phyloP scores from a whole-genome alignment of 805 yeast species.

The Candida arabinofermentans region DNA sequence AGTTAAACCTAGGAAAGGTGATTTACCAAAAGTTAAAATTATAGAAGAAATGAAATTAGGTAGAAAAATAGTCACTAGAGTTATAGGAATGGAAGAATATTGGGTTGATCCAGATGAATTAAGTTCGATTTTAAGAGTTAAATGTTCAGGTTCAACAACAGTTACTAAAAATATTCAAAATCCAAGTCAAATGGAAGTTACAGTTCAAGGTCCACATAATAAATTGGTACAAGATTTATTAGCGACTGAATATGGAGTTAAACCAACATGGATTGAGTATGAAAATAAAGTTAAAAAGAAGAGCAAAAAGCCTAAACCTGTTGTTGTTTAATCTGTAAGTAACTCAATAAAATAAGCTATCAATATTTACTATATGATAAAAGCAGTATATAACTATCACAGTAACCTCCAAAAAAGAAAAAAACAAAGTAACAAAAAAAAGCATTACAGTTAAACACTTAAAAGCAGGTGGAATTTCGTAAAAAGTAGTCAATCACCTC shows the following conservation, averaged over 20 bases:
- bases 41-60: slow-evolving; percentile 77
- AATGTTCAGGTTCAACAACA: slow-evolving; percentile 88
- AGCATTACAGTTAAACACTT: too few species aligned
- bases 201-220: slow-evolving; percentile 90
- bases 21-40: slow-evolving; percentile 61
- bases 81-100: slow-evolving; percentile 66
- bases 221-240: slow-evolving; percentile 56
- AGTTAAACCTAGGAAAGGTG: slow-evolving; percentile 52
- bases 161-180: slow-evolving; percentile 55
- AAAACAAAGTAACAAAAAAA: too few species aligned
- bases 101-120: slow-evolving; percentile 60
- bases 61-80: slow-evolving; percentile 71
- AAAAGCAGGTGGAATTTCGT: too few species aligned
- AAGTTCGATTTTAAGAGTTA: slow-evolving; percentile 64
- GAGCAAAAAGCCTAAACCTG: slow-evolving; percentile 3
- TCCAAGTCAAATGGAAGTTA: slow-evolving; percentile 59
- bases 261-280: slow-evolving; percentile 58
- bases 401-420: too few species aligned
- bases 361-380: too few species aligned
- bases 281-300: slow-evolving; percentile 58
- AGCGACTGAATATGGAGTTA: slow-evolving; percentile 55
- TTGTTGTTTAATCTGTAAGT: too few species aligned
- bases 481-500: too few species aligned
- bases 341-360: too few species aligned
- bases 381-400: too few species aligned